Evolutionary conservation across 2,329 filamentous ascomycete species (phyloP), one percentile per base, ranked within the genome.

Genomic region (Calonectria naviculata): DNA sequence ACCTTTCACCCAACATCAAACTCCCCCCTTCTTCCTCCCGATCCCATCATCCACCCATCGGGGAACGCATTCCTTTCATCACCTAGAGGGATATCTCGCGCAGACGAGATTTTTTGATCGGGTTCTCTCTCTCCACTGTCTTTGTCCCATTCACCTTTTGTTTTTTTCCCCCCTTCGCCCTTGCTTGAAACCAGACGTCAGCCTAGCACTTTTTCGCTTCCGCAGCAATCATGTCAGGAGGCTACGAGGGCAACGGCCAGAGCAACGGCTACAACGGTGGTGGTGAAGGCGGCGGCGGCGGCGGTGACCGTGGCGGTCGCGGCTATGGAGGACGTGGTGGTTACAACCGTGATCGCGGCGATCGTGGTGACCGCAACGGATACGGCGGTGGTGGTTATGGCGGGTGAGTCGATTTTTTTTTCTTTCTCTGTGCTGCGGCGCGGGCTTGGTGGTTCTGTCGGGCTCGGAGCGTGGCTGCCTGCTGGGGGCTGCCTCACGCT

Each of bases 311-410:
- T 60, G 78, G 78, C 65, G 77, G 81, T 65, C 74, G 77, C 68
- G 82, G 81, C 68, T 75, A 79, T 62, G 78, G 81, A 47, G 78
- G 81, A 47, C 76, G 78, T 46, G 78, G 79, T 70, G 80, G 84
- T 76, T 85, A 83, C 73, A 80, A 83, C 76, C 84, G 86, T 83
- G 81, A 86, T 81, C 79, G 83, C 67, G 76, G 79, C 65, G 82
- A 83, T 78, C 87, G 87, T 68, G 87, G 88, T 83, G 83, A 83
- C 70, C 81, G 82, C 74, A 83, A 83, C 73, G 83, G 82, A 68
- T 81, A 79, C 47, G 85, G 83, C 70, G 82, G 82, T 65, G 81
- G 80, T 71, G 79, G 76, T 60, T 67, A 67, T n/a, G 64, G 64
- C 36, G 81, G 83, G 83, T 85, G 76, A 83, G 83, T 83, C 62